Evolutionary conservation across 78 protist genomes (phyloP).

Genomic region (Mastigamoeba balamuthi): DNA sequence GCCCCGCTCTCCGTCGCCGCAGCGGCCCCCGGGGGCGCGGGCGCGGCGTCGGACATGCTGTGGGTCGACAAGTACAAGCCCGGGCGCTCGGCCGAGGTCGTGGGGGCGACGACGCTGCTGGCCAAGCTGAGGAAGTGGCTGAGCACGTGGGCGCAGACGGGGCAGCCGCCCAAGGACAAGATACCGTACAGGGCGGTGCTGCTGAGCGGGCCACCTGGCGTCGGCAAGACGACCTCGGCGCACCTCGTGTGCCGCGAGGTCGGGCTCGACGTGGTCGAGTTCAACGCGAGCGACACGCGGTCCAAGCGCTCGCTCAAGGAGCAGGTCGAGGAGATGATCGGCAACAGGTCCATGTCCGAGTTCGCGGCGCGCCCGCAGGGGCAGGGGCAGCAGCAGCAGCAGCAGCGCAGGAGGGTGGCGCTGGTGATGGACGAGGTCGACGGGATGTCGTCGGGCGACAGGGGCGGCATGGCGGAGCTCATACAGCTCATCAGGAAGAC

Average conservation of each 20-base stretch:
- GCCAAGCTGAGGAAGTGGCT: constrained; percentile 45
- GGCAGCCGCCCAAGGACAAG: background rate
- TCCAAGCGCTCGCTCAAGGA: constrained; percentile 43
- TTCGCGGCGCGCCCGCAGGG: too few relatives aligned
- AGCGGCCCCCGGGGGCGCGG: background rate
- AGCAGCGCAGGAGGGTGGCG: background rate
- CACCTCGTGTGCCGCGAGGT: constrained; percentile 7
- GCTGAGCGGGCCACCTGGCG: constrained; percentile 77
- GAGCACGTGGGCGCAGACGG: constrained; percentile 21
- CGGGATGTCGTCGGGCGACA: constrained; percentile 91
- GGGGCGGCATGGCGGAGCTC: constrained; percentile 89
- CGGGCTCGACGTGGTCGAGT: constrained; percentile 77
- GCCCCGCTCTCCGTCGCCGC: background rate
- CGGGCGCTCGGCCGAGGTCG: constrained; percentile 8
- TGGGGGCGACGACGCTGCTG: constrained; percentile 57
- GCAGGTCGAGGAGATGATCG: constrained; percentile 2
- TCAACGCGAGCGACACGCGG: constrained; percentile 91
- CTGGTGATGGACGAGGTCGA: constrained; percentile 95
- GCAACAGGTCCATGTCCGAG: constrained; percentile 25
- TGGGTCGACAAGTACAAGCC: constrained; percentile 79
- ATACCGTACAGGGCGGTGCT: background rate
- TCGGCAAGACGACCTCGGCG: constrained; percentile 91
- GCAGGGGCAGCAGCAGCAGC: background rate
- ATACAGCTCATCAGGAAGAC: constrained; percentile 36
- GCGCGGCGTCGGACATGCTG: background rate